Percentiles rank a stretch among this genome's conserved stretches.
Conservation (phyloP, 2,329 filamentous ascomycete genomes). For the Xylariaceae sp. region DNA sequence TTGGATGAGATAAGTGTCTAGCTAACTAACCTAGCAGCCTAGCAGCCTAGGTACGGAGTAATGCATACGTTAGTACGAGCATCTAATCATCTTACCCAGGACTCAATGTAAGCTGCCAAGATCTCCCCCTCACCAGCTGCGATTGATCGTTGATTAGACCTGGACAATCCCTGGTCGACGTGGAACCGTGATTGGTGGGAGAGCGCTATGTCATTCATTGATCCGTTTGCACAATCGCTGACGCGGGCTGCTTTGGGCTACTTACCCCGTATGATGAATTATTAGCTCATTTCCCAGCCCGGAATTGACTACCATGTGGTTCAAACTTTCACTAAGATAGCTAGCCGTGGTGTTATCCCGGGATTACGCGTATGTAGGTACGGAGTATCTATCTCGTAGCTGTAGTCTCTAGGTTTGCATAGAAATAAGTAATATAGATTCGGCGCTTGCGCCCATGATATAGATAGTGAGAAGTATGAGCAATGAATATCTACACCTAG, state of each 20-base stretch:
- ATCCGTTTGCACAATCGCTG: neutral
- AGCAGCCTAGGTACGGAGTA: too few species aligned
- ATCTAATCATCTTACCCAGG: neutral
- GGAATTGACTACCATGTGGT: neutral
- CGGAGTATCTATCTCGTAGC: too few species aligned
- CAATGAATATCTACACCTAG: too few species aligned
- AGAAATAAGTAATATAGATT: too few species aligned
- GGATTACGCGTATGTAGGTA: too few species aligned
- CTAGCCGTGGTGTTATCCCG: too few species aligned
- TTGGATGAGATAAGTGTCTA: constrained; percentile 12
- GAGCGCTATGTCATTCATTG: neutral
- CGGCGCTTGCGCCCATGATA: too few species aligned
- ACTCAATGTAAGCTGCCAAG: constrained; percentile 15
- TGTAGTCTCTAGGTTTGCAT: too few species aligned
- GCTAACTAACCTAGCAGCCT: too few species aligned
- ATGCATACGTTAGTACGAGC: too few species aligned
- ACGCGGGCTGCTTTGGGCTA: neutral
- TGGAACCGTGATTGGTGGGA: constrained; percentile 13
- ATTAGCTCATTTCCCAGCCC: neutral
- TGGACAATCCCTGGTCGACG: too few species aligned
- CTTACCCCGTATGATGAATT: neutral
- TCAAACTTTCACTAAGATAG: neutral
- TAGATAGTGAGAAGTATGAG: too few species aligned
- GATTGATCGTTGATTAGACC: neutral
- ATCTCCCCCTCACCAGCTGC: neutral